Evolutionary conservation across 2,329 filamentous ascomycete species (phyloP).

Genomic region (Xylariomycetidae sp.): DNA sequence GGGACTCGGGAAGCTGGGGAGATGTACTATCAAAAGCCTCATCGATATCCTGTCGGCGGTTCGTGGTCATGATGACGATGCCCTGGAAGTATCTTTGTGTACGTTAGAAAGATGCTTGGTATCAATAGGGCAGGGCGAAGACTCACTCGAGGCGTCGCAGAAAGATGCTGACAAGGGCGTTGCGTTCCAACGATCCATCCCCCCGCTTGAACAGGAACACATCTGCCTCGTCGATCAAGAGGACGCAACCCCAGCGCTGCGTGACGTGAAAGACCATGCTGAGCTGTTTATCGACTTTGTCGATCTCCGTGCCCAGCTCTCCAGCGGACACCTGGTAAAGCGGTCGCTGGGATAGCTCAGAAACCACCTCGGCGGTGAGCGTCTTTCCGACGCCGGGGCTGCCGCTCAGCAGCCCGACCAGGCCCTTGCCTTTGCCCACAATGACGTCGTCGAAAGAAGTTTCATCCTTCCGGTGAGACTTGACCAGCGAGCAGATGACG

Average conservation of each 20-base stretch:
- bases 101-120: no score
- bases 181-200: slow-evolving; percentile 5
- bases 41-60: no score
- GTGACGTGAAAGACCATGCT: slow-evolving; percentile 33
- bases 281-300: slow-evolving; percentile 16
- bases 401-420: slow-evolving; percentile 38
- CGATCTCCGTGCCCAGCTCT: slow-evolving; percentile 21
- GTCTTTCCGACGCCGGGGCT: slow-evolving; percentile 37
- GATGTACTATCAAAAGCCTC: no score
- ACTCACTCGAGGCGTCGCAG: no score
- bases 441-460: neutral
- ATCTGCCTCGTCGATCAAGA: slow-evolving; percentile 27
- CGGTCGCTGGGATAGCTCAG: slow-evolving; percentile 13
- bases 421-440: slow-evolving; percentile 30
- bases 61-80: no score
- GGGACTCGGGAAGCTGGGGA: no score
- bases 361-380: slow-evolving; percentile 25
- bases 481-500: neutral
- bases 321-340: slow-evolving; percentile 27
- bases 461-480: neutral
- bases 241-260: slow-evolving; percentile 31
- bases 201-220: slow-evolving; percentile 30
- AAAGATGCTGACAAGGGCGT: slow-evolving; percentile 14
- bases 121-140: no score
- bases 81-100: no score